Conservation (phyloP, 2,329 filamentous ascomycete genomes). For the Cordyceps javanica region DNA sequence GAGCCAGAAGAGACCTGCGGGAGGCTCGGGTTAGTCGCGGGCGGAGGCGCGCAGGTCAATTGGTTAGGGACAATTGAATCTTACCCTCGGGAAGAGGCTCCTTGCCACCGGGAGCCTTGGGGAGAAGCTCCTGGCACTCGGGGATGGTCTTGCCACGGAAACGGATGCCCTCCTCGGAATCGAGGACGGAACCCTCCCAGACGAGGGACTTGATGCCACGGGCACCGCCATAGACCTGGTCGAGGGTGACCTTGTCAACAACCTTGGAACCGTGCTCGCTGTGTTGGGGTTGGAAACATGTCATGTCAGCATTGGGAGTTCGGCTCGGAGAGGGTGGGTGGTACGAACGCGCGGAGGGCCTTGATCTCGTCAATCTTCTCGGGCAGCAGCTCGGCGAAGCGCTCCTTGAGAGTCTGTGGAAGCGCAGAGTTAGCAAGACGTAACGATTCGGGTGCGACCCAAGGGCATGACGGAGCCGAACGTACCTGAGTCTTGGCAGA, state of each 20-base stretch:
- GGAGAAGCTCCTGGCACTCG: conserved; percentile 95
- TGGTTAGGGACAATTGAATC: conserved; percentile 12
- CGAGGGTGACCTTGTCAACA: conserved; percentile 93
- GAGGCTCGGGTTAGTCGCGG: conserved; percentile 2
- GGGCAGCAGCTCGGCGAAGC: conserved; percentile 91
- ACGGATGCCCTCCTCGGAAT: conserved; percentile 97
- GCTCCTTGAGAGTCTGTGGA: conserved; percentile 86
- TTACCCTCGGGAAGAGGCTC: conserved; percentile 93
- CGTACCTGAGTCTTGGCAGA: conserved; percentile 85
- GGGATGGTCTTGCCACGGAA: conserved; percentile 99
- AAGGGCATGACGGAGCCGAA: not conserved
- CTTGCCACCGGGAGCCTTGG: conserved; percentile 92
- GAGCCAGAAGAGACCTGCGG: conserved; percentile 92
- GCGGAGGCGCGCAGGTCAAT: not conserved
- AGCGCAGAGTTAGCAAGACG: conserved; percentile 14
- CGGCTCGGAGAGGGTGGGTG: not conserved
- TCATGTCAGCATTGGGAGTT: conserved; percentile 10
- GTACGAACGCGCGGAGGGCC: conserved; percentile 84
- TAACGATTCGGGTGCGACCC: no score
- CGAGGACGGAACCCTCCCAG: conserved; percentile 97
- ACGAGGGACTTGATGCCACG: conserved; percentile 98
- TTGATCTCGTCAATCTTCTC: conserved; percentile 99
- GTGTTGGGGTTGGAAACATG: conserved; percentile 14
- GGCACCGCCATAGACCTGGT: conserved; percentile 98
- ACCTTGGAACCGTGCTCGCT: conserved; percentile 95